Evolutionary conservation across 495 filamentous ascomycete species (phyloP).

Genomic region (Staphylotrichum tortipilum): DNA sequence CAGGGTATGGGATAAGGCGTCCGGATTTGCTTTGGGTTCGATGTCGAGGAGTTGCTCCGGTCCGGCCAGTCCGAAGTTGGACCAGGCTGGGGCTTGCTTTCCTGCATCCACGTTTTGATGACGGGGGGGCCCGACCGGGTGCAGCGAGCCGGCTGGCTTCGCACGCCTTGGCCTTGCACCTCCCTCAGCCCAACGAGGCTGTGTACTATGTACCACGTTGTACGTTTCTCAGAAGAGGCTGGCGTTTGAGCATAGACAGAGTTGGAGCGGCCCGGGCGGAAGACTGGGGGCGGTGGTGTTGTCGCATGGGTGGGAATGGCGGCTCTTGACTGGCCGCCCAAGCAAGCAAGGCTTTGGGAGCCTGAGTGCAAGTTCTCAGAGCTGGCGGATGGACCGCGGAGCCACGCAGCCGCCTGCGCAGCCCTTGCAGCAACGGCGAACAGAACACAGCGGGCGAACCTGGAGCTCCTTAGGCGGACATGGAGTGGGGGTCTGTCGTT

Average conservation of each 20-base stretch:
- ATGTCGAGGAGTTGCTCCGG: not conserved
- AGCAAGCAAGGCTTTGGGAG: too few relatives aligned
- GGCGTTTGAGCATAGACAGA: not conserved
- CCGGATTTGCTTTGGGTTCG: not conserved
- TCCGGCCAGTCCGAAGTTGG: too few relatives aligned
- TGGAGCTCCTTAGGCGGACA: too few relatives aligned
- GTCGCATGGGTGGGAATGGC: not conserved
- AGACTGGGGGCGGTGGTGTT: too few relatives aligned
- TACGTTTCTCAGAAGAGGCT: not conserved
- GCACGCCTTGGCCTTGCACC: not conserved
- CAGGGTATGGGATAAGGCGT: not conserved
- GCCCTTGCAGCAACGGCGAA: too few relatives aligned
- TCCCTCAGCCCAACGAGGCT: constrained; percentile 6
- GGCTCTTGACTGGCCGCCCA: not conserved
- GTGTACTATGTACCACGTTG: constrained; percentile 15
- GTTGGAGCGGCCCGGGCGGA: too few relatives aligned
- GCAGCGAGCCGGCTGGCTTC: not conserved
- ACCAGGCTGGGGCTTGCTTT: too few relatives aligned
- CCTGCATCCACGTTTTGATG: constrained; percentile 2
- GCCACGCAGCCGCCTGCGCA: too few relatives aligned
- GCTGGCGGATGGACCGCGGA: too few relatives aligned
- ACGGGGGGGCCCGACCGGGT: not conserved
- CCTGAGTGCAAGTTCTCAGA: too few relatives aligned
- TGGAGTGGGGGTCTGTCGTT: too few relatives aligned
- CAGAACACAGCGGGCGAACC: too few relatives aligned